Base-by-base conservation (phyloP, 2,329 filamentous ascomycete genomes). In the Knufia fluminis region DNA sequence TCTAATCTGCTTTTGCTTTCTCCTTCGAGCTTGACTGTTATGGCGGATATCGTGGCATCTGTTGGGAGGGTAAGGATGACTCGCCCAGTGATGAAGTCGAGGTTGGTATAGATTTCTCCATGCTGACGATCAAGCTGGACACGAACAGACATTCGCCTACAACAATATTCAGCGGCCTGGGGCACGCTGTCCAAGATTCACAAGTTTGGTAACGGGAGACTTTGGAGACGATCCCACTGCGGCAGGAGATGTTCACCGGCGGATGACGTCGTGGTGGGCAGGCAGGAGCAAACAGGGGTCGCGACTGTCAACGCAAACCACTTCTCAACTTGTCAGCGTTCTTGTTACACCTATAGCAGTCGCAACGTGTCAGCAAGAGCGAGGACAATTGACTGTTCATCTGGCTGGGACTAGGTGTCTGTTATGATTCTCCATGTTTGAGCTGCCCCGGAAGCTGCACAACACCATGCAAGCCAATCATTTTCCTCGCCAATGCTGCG, bases 21-120 rank as follows among this genome's bases (percentile, higher is more conserved):
- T 19, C 70, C 71, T 53, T 74, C 71, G 23, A 74, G 58, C 57
- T 74, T 74, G 42, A 74, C 71, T 36, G 67, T 67, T 32, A 74
- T 70, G 3, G 64, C 65, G 35, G 67, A 65, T 45, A 74, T 67
- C 6, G 70, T 60, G 10, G 71, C 64, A 57, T 72, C 68, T 1
- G 62, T 63, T 1, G 61, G 58, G 6, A 74, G 61, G 43, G 63
- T 59, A 36, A 74, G 59, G n/a, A 71, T 57, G 17, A 72, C 69
- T 38, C 61, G 70, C 24, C 71, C 71, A 1, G 66, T 65, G 22
- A 74, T 62, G 46, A 66, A 66, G 55, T 74, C 71, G 44, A 74
- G 65, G 50, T 74, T 74, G 46, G 71, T 74, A 55, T 71, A 73
- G 58, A 68, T 66, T 19, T 47, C 53, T 24, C 62, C 61, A 52